phyloP scores from a whole-genome alignment of 768 basidiomycete genomes.

The Trametes elegans region DNA sequence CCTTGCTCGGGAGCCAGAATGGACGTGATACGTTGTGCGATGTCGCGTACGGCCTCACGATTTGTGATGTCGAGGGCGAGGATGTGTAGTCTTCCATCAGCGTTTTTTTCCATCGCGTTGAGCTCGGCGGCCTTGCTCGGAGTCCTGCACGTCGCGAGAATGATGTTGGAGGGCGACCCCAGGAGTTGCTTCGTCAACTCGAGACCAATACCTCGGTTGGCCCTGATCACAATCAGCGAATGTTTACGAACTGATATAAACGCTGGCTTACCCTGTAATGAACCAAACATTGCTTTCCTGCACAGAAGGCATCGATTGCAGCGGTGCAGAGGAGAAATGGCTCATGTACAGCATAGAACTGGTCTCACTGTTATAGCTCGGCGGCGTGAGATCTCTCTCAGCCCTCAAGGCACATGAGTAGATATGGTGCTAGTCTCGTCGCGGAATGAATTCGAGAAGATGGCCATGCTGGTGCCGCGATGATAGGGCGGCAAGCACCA shows the following conservation, averaged over 20 bases:
- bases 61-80: conserved; percentile 32
- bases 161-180: conserved; percentile 18
- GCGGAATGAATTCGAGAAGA: too few species aligned
- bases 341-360: background rate
- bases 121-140: conserved; percentile 24
- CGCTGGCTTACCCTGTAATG: background rate
- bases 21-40: conserved; percentile 21
- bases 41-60: conserved; percentile 25
- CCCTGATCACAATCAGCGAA: background rate
- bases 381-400: background rate
- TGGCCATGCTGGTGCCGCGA: too few species aligned
- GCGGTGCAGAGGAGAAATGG: background rate
- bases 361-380: background rate
- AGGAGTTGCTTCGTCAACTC: conserved; percentile 28
- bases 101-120: conserved; percentile 18
- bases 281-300: background rate
- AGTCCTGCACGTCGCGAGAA: conserved; percentile 32
- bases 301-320: too few species aligned
- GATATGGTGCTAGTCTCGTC: too few species aligned
- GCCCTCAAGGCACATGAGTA: background rate
- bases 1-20: conserved; percentile 31
- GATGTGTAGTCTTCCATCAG: conserved; percentile 33
- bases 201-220: conserved; percentile 30
- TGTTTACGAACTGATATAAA: background rate
- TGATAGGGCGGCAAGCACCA: too few species aligned